These are phyloP conservation scores for Triangularia setosa DNA, from an alignment of 2,329 filamentous ascomycete genomes.

Conservation along the genomic window DNA sequence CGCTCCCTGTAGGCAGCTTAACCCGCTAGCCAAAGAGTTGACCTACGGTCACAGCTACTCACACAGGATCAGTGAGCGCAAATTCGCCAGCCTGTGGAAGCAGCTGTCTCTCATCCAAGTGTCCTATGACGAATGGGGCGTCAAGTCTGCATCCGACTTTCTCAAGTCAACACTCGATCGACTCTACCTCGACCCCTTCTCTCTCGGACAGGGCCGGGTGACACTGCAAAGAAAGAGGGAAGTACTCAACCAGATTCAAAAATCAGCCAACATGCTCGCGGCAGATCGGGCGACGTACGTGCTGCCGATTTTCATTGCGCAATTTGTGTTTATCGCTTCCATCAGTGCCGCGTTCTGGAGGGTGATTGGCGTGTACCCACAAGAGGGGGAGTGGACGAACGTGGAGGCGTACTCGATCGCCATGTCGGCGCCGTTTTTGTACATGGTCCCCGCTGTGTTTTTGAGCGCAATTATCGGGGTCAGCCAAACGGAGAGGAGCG, in stretches of 20 bases:
- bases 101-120: not conserved
- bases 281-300: slow-evolving; percentile 12
- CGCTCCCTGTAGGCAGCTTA: not conserved
- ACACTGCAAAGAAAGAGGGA: not conserved
- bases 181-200: not conserved
- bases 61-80: not conserved
- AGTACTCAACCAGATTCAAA: not conserved
- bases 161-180: not conserved
- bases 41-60: not conserved
- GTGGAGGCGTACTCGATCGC: slow-evolving; percentile 18
- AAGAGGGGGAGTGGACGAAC: slow-evolving; percentile 10
- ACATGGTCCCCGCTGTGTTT: slow-evolving; percentile 12
- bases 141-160: not conserved
- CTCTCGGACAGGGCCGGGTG: not conserved
- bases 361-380: slow-evolving; percentile 3
- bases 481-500: slow-evolving; percentile 14
- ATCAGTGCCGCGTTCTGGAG: slow-evolving; percentile 16
- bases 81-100: not conserved
- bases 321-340: slow-evolving; percentile 6
- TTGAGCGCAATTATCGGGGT: slow-evolving; percentile 13
- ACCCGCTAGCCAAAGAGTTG: not conserved
- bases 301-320: slow-evolving; percentile 14
- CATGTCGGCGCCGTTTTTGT: slow-evolving; percentile 16
- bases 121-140: slow-evolving; percentile 9
- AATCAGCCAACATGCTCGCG: slow-evolving; percentile 2